Evolutionary conservation across 768 basidiomycete species (phyloP).

Genomic region (Boletus subparvulus): DNA sequence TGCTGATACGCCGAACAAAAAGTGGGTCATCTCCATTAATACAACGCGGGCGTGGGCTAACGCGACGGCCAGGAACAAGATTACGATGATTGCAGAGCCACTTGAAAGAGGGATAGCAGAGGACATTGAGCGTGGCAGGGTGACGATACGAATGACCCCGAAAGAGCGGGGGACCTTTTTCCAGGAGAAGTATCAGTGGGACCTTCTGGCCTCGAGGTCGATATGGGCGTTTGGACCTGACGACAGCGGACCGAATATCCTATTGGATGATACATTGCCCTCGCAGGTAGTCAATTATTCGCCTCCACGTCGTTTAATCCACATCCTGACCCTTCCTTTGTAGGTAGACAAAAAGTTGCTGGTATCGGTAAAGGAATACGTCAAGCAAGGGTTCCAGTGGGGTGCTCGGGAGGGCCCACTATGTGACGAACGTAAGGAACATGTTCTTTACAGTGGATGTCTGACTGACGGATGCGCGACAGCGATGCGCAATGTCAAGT

Average conservation of each 20-base stretch:
- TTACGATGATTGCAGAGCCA: conserved; percentile 99
- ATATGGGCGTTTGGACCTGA: conserved; percentile 99
- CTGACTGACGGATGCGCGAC: conserved; percentile 1
- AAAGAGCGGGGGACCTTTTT: conserved; percentile 97
- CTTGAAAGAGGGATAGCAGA: conserved; percentile 94
- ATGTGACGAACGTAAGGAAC: conserved; percentile 95
- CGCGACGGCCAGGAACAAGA: conserved; percentile 69
- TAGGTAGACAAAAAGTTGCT: conserved; percentile 93
- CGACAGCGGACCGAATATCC: conserved; percentile 89
- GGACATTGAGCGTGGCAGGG: conserved; percentile 90
- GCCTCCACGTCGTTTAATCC: not conserved
- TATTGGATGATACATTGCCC: conserved; percentile 94
- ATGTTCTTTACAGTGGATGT: not conserved
- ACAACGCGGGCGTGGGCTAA: conserved; percentile 14
- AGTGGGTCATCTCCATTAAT: conserved; percentile 51
- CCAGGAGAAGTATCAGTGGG: conserved; percentile 97
- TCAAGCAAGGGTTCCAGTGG: conserved; percentile 99
- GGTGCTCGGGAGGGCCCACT: conserved; percentile 95
- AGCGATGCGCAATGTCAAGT: conserved; percentile 99
- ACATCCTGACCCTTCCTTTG: not conserved
- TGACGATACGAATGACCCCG: conserved; percentile 91
- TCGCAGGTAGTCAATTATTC: conserved; percentile 61
- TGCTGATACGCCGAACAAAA: conserved; percentile 99
- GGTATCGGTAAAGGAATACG: conserved; percentile 85
- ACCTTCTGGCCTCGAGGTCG: conserved; percentile 92